phyloP scores from a whole-genome alignment of 805 yeast species.

The Monosporozyma aerobia region DNA sequence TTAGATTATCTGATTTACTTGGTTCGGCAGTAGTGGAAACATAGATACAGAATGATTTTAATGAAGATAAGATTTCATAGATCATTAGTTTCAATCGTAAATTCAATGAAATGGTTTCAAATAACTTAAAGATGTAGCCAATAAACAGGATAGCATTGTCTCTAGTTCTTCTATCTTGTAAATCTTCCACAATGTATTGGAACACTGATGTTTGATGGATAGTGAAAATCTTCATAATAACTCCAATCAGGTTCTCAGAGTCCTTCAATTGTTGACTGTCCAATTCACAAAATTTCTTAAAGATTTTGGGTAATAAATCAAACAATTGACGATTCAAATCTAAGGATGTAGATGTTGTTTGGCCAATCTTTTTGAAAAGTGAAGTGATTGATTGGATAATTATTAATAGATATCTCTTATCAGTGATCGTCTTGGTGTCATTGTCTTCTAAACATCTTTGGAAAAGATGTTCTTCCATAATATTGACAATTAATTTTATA shows the following conservation, averaged over 20 bases:
- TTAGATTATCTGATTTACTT: not conserved
- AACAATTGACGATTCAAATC: slow-evolving; percentile 8
- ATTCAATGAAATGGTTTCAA: slow-evolving; percentile 21
- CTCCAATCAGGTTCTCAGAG: slow-evolving; percentile 13
- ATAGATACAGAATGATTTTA: slow-evolving; percentile 23
- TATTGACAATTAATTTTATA: slow-evolving; percentile 11
- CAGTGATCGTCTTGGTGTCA: not conserved
- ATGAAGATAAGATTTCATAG: slow-evolving; percentile 25
- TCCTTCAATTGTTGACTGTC: slow-evolving; percentile 6
- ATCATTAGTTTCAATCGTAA: slow-evolving; percentile 24
- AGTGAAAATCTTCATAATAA: slow-evolving; percentile 20
- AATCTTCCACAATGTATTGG: slow-evolving; percentile 11
- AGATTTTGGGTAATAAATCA: slow-evolving; percentile 9
- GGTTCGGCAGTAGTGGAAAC: slow-evolving; percentile 11
- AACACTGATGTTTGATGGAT: slow-evolving; percentile 24
- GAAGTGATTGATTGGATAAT: slow-evolving; percentile 17
- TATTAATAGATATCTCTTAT: slow-evolving; percentile 11
- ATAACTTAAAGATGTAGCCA: slow-evolving; percentile 14
- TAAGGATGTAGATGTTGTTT: slow-evolving; percentile 2
- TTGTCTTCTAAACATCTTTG: slow-evolving; percentile 9
- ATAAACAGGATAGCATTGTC: slow-evolving; percentile 8
- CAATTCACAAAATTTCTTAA: slow-evolving; percentile 9
- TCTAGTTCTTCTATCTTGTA: slow-evolving; percentile 4
- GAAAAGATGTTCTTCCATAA: slow-evolving; percentile 21
- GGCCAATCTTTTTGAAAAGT: slow-evolving; percentile 16